A percentile compares a stretch with the other conserved stretches of the same genome.
Conservation (phyloP, 768 basidiomycete species). For the Russula foetens region DNA sequence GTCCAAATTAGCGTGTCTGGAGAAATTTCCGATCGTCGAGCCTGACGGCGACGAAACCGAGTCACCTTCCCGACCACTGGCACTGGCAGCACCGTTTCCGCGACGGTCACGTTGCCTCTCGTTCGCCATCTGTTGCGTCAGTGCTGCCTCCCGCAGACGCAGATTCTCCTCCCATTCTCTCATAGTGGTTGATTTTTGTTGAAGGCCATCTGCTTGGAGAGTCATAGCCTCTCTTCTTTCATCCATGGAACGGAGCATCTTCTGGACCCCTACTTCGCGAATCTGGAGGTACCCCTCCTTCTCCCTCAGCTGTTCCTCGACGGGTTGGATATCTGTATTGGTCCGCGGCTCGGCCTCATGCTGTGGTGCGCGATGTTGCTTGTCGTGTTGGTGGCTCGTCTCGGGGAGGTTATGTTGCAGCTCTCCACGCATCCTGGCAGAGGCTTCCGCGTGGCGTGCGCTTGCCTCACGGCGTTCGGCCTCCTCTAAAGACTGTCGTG, state of each 20-base stretch:
- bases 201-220: neutral
- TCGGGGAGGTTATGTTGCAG: no score
- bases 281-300: neutral
- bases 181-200: neutral
- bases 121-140: neutral
- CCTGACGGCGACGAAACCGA: neutral
- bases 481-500: no score
- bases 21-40: neutral
- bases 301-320: no score
- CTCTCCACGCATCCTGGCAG: constrained; percentile 13
- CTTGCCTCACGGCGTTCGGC: no score
- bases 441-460: constrained; percentile 18
- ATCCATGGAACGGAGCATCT: neutral
- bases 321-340: no score
- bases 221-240: neutral
- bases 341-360: no score
- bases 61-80: no score
- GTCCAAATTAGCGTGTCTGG: no score
- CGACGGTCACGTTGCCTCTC: no score
- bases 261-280: neutral
- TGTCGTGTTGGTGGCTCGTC: no score
- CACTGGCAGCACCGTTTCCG: no score
- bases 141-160: neutral
- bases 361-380: no score
- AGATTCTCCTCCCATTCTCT: neutral